Conservation (phyloP, 23 red algal genomes). For the Chondrus crispus region DNA sequence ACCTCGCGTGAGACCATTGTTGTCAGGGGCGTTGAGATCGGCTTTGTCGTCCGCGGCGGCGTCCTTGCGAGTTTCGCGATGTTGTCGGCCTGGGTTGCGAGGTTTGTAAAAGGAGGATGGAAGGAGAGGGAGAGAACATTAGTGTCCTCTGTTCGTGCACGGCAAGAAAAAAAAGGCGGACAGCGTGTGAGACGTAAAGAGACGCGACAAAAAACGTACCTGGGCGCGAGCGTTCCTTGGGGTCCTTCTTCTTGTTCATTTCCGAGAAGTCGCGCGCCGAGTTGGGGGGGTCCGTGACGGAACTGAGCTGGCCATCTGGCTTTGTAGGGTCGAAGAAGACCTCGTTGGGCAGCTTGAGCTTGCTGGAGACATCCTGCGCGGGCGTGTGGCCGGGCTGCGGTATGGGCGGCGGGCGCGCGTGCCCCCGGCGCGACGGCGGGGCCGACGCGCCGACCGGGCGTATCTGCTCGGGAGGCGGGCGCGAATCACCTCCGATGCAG, state of each 20-base stretch:
- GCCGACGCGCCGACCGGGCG: conserved; percentile 32
- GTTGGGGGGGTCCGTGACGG: conserved; percentile 45
- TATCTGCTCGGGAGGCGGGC: conserved; percentile 32
- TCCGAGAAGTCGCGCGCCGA: conserved; percentile 27
- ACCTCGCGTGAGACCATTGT: conserved; percentile 62
- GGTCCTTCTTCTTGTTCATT: conserved; percentile 46
- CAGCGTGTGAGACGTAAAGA: neutral
- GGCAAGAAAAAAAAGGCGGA: neutral
- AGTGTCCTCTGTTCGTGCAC: neutral
- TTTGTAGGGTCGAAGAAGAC: conserved; percentile 68
- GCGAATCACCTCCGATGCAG: conserved; percentile 61
- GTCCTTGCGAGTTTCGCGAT: conserved; percentile 6
- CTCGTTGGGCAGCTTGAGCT: conserved; percentile 61
- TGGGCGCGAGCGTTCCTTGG: conserved; percentile 44
- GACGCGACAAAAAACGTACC: conserved; percentile 5
- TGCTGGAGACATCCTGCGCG: neutral
- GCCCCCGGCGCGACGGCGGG: neutral
- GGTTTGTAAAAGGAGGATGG: neutral
- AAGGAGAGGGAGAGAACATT: neutral
- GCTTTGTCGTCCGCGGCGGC: neutral
- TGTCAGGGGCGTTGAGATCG: conserved; percentile 43
- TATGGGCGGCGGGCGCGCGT: no score
- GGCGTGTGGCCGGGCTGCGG: no score
- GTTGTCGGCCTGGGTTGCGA: neutral
- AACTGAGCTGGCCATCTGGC: conserved; percentile 57